phyloP scores from a whole-genome alignment of 2,329 filamentous ascomycete genomes.

The Leptographium flavum region DNA sequence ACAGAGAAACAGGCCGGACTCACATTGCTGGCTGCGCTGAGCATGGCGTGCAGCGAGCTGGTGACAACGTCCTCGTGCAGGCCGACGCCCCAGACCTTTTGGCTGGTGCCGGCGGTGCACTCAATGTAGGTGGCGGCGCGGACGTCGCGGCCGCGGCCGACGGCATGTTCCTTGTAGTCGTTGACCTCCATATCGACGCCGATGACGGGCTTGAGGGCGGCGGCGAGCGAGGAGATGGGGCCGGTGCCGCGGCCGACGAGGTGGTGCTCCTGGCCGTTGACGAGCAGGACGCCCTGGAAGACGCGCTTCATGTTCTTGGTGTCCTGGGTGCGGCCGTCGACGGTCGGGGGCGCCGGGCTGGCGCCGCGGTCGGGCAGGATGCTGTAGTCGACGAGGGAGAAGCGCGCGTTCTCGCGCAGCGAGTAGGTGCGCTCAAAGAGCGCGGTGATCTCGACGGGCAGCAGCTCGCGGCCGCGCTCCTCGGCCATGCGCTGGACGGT shows the following conservation, averaged over 20 bases:
- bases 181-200: conserved; percentile 81
- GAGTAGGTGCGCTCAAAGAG: conserved; percentile 87
- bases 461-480: conserved; percentile 65
- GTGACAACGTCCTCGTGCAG: conserved; percentile 89
- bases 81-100: conserved; percentile 79
- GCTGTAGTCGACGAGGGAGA: conserved; percentile 80
- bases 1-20: no score
- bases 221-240: conserved; percentile 76
- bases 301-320: conserved; percentile 66
- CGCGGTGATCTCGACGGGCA: conserved; percentile 67
- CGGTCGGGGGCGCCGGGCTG: conserved; percentile 54
- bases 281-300: conserved; percentile 72
- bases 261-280: conserved; percentile 67
- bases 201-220: conserved; percentile 56
- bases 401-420: conserved; percentile 68
- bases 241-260: conserved; percentile 76
- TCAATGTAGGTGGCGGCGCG: conserved; percentile 96
- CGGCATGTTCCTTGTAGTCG: conserved; percentile 94
- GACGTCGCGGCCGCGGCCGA: conserved; percentile 65
- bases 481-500: conserved; percentile 77
- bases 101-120: conserved; percentile 53
- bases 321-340: conserved; percentile 56
- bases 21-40: conserved; percentile 77
- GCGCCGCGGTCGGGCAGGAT: conserved; percentile 72
- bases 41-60: conserved; percentile 70